A percentile compares a stretch with the other conserved stretches of the same genome.
Conservation (phyloP, 805 yeast species). For the Suhomyces pyralidae region DNA sequence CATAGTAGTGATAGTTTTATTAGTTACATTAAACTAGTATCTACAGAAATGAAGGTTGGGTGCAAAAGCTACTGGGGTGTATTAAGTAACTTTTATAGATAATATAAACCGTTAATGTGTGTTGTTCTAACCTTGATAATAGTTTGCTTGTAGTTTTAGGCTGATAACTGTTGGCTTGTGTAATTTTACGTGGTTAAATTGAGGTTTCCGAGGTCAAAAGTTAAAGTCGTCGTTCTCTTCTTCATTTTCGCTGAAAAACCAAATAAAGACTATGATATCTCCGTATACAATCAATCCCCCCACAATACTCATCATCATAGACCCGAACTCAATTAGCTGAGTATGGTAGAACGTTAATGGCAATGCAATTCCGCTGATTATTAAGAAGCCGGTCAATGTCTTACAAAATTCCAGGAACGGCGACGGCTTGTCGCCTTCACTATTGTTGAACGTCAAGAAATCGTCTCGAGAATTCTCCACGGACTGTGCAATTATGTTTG, state of each 20-base stretch:
- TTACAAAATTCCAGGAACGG: conserved; percentile 40
- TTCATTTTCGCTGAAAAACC: conserved; percentile 46
- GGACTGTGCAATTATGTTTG: conserved; percentile 37
- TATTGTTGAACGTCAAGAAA: conserved; percentile 42
- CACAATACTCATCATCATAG: conserved; percentile 41
- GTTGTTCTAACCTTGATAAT: background rate
- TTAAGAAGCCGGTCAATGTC: conserved; percentile 37
- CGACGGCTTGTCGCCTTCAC: conserved; percentile 35
- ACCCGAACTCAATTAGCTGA: conserved; percentile 33
- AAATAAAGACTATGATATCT: conserved; percentile 42
- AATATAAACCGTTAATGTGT: background rate
- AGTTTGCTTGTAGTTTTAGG: background rate
- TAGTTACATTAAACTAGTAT: conserved; percentile 38
- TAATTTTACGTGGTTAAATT: background rate
- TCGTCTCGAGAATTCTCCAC: conserved; percentile 40
- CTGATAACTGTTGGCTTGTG: too few relatives aligned
- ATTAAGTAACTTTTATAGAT: background rate
- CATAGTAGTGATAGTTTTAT: conserved; percentile 35
- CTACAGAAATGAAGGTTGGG: background rate
- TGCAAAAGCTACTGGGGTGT: background rate
- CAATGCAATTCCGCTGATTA: conserved; percentile 44
- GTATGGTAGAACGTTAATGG: conserved; percentile 42
- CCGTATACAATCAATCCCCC: conserved; percentile 46
- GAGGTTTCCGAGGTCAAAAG: conserved; percentile 19
- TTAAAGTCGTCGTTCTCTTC: conserved; percentile 46